phyloP scores from a whole-genome alignment of 2,329 filamentous ascomycete species.

The Venturia effusa region DNA sequence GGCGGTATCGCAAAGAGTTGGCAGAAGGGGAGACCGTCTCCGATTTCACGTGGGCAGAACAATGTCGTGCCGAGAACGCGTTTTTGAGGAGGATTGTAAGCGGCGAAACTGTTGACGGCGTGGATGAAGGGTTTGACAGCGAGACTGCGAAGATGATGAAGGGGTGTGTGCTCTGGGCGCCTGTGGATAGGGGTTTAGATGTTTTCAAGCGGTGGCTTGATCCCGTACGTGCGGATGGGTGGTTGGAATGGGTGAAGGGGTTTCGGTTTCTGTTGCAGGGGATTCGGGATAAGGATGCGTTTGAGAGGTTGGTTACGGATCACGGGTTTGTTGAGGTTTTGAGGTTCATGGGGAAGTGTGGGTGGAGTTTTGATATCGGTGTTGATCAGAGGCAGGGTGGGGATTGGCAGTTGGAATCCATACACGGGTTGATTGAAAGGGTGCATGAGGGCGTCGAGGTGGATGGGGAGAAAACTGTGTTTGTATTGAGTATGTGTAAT shows the following conservation, averaged over 20 bases:
- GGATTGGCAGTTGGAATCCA: conserved; percentile 41
- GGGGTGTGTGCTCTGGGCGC: conserved; percentile 78
- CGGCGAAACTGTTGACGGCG: conserved; percentile 42
- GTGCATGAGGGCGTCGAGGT: conserved; percentile 43
- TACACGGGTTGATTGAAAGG: conserved; percentile 24
- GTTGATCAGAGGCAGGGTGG: conserved; percentile 73
- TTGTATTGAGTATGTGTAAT: conserved; percentile 57
- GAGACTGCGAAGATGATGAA: conserved; percentile 47
- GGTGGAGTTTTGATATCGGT: conserved; percentile 69
- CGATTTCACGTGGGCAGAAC: conserved; percentile 45
- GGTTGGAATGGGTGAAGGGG: conserved; percentile 61
- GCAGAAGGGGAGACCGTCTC: conserved; percentile 18
- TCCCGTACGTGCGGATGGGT: conserved; percentile 47
- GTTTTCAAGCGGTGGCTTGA: conserved; percentile 46
- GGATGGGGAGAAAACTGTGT: conserved; percentile 48
- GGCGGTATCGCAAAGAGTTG: conserved; percentile 23
- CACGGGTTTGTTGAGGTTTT: conserved; percentile 54
- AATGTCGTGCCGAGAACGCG: conserved; percentile 60
- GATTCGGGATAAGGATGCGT: conserved; percentile 24
- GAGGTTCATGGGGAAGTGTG: conserved; percentile 51
- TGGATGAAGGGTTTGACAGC: conserved; percentile 49
- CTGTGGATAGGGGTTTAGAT: conserved; percentile 53
- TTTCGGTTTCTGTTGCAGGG: conserved; percentile 72
- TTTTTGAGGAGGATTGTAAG: conserved; percentile 57
- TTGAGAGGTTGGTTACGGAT: conserved; percentile 27